These are phyloP conservation scores for Sclerotinia trifoliorum DNA, from an alignment of 2,329 filamentous ascomycete species.

Conservation along the genomic window DNA sequence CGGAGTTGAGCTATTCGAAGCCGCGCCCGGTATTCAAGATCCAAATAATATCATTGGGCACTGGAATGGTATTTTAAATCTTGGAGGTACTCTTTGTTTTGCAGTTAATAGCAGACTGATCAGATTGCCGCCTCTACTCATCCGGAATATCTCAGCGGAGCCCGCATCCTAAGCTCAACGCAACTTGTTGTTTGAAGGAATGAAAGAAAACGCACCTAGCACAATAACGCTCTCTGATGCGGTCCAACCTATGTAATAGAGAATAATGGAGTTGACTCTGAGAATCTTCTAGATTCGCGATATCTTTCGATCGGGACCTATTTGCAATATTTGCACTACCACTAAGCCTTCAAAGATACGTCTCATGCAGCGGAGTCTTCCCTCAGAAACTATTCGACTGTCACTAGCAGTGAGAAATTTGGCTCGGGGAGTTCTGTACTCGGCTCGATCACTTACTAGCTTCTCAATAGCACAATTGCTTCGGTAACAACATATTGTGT, in stretches of 20 bases:
- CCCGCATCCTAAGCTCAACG: constrained; percentile 49
- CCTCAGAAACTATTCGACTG: not conserved
- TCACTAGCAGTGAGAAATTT: not conserved
- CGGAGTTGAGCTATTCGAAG: constrained; percentile 42
- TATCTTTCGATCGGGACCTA: not conserved
- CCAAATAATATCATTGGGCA: constrained; percentile 51
- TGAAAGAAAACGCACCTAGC: constrained; percentile 58
- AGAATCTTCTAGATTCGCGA: not conserved
- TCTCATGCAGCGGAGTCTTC: not conserved
- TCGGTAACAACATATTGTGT: not conserved
- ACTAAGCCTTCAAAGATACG: not conserved
- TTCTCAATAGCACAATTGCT: not conserved
- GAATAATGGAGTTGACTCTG: constrained; percentile 41
- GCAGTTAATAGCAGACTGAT: constrained; percentile 48
- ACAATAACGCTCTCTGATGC: constrained; percentile 51
- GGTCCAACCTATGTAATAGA: constrained; percentile 57
- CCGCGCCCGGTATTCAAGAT: constrained; percentile 51
- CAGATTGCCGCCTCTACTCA: constrained; percentile 57
- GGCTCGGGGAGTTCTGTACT: too few relatives aligned
- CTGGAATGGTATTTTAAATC: constrained; percentile 48
- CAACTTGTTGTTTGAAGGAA: constrained; percentile 52
- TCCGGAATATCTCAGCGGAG: constrained; percentile 47
- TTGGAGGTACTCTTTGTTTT: constrained; percentile 45
- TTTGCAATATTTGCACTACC: not conserved
- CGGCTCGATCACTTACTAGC: not conserved